Evolutionary conservation across 768 basidiomycete genomes (phyloP).

Genomic region (Psilocybe azurescens): DNA sequence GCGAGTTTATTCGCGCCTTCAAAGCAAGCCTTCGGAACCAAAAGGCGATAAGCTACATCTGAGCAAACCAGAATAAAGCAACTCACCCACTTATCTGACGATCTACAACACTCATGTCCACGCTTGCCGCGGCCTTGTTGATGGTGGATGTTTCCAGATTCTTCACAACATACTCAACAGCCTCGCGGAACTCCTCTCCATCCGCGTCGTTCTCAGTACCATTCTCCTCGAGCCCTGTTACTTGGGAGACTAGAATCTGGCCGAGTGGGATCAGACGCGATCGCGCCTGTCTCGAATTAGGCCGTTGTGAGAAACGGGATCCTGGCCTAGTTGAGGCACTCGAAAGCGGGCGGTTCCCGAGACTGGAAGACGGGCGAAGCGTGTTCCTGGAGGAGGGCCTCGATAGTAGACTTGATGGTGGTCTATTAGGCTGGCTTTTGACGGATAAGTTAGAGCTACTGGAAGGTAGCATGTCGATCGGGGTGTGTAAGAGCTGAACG

Average conservation of each 20-base stretch:
- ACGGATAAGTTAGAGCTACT: slow-evolving; percentile 28
- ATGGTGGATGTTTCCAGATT: slow-evolving; percentile 59
- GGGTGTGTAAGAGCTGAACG: not conserved
- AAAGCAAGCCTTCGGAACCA: slow-evolving; percentile 52
- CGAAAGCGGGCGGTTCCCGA: slow-evolving; percentile 45
- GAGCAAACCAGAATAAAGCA: slow-evolving; percentile 9
- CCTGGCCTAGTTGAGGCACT: slow-evolving; percentile 52
- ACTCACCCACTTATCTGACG: slow-evolving; percentile 64
- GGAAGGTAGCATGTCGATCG: slow-evolving; percentile 25
- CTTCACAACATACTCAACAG: slow-evolving; percentile 62
- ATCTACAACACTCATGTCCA: slow-evolving; percentile 61
- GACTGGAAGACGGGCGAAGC: slow-evolving; percentile 27
- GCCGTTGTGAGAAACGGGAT: slow-evolving; percentile 46
- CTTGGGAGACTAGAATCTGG: slow-evolving; percentile 57
- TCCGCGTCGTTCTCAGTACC: slow-evolving; percentile 41
- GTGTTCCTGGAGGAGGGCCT: slow-evolving; percentile 29
- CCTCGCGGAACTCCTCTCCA: slow-evolving; percentile 45
- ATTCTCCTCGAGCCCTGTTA: slow-evolving; percentile 56
- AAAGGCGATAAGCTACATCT: slow-evolving; percentile 11
- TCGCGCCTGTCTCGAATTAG: slow-evolving; percentile 58
- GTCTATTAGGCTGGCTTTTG: slow-evolving; percentile 24
- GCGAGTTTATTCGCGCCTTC: slow-evolving; percentile 74
- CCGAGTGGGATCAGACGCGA: slow-evolving; percentile 59
- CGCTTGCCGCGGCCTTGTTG: slow-evolving; percentile 59
- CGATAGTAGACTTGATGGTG: slow-evolving; percentile 26